Base-by-base conservation (phyloP, 768 basidiomycete species). In the Boletus edulis region DNA sequence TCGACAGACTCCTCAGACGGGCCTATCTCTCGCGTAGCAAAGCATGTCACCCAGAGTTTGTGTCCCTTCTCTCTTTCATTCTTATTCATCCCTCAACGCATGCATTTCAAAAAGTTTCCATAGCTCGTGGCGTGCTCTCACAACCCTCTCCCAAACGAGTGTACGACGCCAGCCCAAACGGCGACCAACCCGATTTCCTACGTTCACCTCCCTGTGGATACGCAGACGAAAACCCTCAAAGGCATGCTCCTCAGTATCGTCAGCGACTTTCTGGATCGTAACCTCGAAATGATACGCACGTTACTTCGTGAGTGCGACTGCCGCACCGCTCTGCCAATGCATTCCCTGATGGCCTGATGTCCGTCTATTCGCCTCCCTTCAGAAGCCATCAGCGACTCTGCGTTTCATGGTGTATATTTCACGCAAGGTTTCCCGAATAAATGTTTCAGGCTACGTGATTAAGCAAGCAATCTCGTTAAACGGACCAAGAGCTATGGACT, bases 31-130 rank as follows among this genome's bases (percentile, higher is more conserved):
- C 20, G 0, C 76, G 91, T 32, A 91, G 89, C 67, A 80, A 78
- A 59, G 79, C 82, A 9, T 93, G 91, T 59, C 92, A 94, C 64
- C 92, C 92, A 73, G 92, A 94, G 92, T 93, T 55, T 58, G 89
- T 79, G 49, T 18, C 35, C 2, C 32, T n/a, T 35, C n/a, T 18
- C 51, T 43, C 41, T 31, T 9, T 42, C n/a, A 3, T 37, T 18
- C 40, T 4, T 38, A 34, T 5, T 43, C 44, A 49, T 49, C 54
- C 50, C 15, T 60, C n/a, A 45, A 24, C 35, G 7, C n/a, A 24
- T 46, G 4, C 59, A 1, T 94, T 94, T 67, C 92, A 94, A 66
- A 89, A 87, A 62, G 86, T 94, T 5, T 86, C 89, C 6, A 82
- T 91, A 15, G 91, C 92, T 2, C 93, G 93, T 62, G 81, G 88